Percentiles rank a stretch among this genome's conserved stretches.
phyloP scores from a whole-genome alignment of 441 rosid genomes.

The Jatropha podagrica region DNA sequence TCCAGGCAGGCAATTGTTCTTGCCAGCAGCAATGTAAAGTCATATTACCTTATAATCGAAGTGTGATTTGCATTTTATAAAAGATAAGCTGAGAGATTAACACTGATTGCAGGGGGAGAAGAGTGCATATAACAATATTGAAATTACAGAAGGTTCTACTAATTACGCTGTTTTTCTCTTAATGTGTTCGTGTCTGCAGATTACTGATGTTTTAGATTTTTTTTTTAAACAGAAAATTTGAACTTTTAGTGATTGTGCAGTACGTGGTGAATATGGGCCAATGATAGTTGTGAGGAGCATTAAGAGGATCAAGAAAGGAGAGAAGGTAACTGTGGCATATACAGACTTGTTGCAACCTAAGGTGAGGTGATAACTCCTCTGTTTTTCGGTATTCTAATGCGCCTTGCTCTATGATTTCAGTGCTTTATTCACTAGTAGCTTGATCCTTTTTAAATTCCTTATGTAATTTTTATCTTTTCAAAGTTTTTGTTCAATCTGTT shows the following conservation, averaged over 20 bases:
- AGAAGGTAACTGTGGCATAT: constrained; percentile 67
- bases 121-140: constrained; percentile 17
- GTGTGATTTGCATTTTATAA: background rate
- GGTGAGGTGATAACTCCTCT: constrained; percentile 31
- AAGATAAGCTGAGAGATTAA: constrained; percentile 4
- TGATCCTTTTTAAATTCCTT: background rate
- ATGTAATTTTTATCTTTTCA: background rate
- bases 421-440: background rate
- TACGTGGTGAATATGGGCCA: constrained; percentile 44
- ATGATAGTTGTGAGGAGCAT: constrained; percentile 59
- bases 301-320: constrained; percentile 51
- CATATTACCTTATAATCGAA: background rate
- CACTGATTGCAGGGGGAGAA: constrained; percentile 39
- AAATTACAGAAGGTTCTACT: constrained; percentile 35
- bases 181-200: background rate
- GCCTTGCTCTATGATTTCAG: background rate
- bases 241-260: constrained; percentile 20
- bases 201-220: background rate
- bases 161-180: background rate
- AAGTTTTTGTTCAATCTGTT: background rate
- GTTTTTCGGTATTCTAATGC: background rate
- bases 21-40: constrained; percentile 24
- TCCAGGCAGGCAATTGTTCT: constrained; percentile 33
- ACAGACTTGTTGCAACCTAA: constrained; percentile 75
- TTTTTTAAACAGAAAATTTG: no score